A percentile compares a stretch with the other conserved stretches of the same genome.
phyloP scores from a whole-genome alignment of 495 filamentous ascomycete genomes.

The Darksidea phi region DNA sequence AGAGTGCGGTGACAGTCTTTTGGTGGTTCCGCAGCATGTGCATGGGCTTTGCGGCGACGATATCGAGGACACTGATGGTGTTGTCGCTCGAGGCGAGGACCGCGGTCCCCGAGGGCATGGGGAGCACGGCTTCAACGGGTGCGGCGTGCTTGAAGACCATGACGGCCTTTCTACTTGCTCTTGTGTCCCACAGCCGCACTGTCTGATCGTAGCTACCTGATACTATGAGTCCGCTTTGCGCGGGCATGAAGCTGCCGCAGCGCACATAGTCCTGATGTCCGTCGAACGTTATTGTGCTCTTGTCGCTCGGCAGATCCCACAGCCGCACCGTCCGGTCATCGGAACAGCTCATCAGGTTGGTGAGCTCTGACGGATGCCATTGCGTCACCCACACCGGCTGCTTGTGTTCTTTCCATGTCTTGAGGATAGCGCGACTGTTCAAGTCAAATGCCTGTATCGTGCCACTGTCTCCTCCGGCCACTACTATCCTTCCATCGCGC shows the following conservation, averaged over 20 bases:
- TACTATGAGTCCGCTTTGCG: conserved; percentile 70
- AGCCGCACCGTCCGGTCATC: conserved; percentile 90
- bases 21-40: conserved; percentile 90
- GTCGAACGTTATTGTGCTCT: conserved; percentile 70
- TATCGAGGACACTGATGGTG: conserved; percentile 88
- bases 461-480: conserved; percentile 87
- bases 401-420: conserved; percentile 94
- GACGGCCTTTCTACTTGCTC: conserved; percentile 49
- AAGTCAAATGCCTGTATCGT: conserved; percentile 94
- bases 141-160: conserved; percentile 90
- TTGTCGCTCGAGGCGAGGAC: conserved; percentile 81
- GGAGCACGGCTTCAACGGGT: conserved; percentile 80
- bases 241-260: conserved; percentile 79
- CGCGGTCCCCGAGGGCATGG: conserved; percentile 81
- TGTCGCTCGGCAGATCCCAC: conserved; percentile 86
- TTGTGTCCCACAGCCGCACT: conserved; percentile 88
- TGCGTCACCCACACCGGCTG: conserved; percentile 90
- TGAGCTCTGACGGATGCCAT: conserved; percentile 84
- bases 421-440: conserved; percentile 81
- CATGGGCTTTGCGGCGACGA: conserved; percentile 84
- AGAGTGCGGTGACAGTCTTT: conserved; percentile 89
- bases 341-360: conserved; percentile 74
- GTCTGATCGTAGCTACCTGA: conserved; percentile 93
- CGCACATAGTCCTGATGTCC: conserved; percentile 94
- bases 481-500: conserved; percentile 81